phyloP scores from a whole-genome alignment of 73 alveolate genomes.

The Blepharisma japonicum region DNA sequence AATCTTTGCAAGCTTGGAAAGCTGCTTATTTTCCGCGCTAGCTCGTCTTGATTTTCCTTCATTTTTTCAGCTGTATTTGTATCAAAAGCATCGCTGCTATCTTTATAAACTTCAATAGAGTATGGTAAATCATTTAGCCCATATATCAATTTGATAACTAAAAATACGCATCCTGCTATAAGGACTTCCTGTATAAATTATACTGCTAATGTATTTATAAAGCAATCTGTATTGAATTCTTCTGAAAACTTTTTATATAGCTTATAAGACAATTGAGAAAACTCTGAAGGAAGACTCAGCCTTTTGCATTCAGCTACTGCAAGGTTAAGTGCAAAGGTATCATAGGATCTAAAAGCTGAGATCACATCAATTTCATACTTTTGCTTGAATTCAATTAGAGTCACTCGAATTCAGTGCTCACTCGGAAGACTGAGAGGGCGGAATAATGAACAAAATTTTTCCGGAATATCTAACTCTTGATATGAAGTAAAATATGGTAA shows the following conservation, averaged over 20 bases:
- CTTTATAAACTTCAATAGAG: neutral
- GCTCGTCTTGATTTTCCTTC: neutral
- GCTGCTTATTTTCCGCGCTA: neutral
- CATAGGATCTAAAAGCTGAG: neutral
- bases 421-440: neutral
- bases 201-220: neutral
- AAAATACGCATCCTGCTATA: neutral
- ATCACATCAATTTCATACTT: neutral
- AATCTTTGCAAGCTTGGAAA: neutral
- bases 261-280: neutral
- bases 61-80: neutral
- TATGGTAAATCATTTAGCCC: slow-evolving; percentile 10
- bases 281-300: neutral
- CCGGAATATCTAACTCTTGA: neutral
- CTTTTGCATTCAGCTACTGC: neutral
- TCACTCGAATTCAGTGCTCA: neutral
- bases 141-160: slow-evolving; percentile 4
- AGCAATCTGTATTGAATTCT: neutral
- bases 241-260: neutral
- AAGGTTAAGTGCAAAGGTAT: neutral
- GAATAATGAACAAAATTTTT: neutral
- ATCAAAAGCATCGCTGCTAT: neutral
- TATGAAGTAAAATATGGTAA: slow-evolving; percentile 15
- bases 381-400: neutral
- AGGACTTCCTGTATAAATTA: slow-evolving; percentile 1